phyloP scores from a whole-genome alignment of 2,329 filamentous ascomycete genomes.

The Phialophora expanda region DNA sequence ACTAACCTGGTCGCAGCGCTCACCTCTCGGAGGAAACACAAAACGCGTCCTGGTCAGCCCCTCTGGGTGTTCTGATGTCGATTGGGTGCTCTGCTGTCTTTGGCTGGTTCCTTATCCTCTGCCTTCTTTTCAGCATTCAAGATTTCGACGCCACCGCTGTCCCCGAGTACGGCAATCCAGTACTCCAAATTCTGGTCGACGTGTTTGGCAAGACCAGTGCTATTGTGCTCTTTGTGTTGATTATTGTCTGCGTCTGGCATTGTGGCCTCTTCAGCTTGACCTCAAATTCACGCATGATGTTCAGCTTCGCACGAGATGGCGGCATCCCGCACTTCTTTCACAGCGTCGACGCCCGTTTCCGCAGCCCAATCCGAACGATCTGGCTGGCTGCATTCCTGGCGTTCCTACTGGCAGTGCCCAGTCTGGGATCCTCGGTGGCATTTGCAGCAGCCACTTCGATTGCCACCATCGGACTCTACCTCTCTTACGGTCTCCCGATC shows the following conservation, averaged over 20 bases:
- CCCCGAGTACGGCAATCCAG: slow-evolving; percentile 57
- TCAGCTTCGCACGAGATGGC: slow-evolving; percentile 70
- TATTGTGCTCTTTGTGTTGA: slow-evolving; percentile 59
- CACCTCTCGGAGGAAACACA: slow-evolving; percentile 64
- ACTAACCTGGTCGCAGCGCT: slow-evolving; percentile 44
- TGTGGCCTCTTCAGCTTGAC: slow-evolving; percentile 65
- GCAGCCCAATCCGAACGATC: slow-evolving; percentile 55
- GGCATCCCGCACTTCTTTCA: slow-evolving; percentile 64
- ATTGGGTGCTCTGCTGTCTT: slow-evolving; percentile 63
- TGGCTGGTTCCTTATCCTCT: slow-evolving; percentile 64
- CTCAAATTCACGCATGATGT: slow-evolving; percentile 70
- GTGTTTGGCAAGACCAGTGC: slow-evolving; percentile 62
- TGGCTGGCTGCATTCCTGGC: slow-evolving; percentile 62
- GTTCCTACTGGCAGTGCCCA: slow-evolving; percentile 62
- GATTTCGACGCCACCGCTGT: slow-evolving; percentile 58
- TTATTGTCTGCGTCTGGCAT: slow-evolving; percentile 67
- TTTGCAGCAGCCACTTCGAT: slow-evolving; percentile 65
- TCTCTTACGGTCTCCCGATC: slow-evolving; percentile 64
- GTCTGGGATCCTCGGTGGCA: slow-evolving; percentile 60
- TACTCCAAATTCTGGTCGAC: slow-evolving; percentile 65
- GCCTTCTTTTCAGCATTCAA: slow-evolving; percentile 64
- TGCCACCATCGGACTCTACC: slow-evolving; percentile 64
- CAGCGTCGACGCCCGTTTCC: slow-evolving; percentile 57
- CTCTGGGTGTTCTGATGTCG: slow-evolving; percentile 63
- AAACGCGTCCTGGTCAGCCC: slow-evolving; percentile 62